phyloP scores from a whole-genome alignment of 2,329 filamentous ascomycete species.

The Trichocomaceae sp. region DNA sequence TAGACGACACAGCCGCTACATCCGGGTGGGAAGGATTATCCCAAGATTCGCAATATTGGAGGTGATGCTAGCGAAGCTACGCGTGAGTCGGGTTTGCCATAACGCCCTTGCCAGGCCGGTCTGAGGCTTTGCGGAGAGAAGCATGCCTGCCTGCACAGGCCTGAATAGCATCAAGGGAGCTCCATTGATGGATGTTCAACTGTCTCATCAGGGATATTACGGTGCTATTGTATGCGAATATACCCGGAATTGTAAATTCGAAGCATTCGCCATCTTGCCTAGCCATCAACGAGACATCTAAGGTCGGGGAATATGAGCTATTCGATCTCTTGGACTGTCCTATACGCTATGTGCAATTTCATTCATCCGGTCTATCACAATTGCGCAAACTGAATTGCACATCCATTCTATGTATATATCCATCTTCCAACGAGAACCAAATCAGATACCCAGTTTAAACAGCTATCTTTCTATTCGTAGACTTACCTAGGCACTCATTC shows the following conservation, averaged over 20 bases:
- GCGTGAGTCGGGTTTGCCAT: neutral
- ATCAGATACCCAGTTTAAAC: no score
- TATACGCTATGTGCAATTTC: no score
- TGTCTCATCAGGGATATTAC: neutral
- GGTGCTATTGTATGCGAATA: neutral
- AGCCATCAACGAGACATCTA: neutral
- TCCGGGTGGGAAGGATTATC: constrained; percentile 42
- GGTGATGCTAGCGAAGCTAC: neutral
- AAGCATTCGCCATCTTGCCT: neutral
- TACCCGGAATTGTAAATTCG: neutral
- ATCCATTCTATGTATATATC: neutral
- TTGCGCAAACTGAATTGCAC: neutral
- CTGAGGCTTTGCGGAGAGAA: neutral
- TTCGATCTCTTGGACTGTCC: no score
- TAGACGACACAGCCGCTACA: constrained; percentile 40
- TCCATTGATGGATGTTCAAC: neutral
- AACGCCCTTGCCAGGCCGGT: neutral
- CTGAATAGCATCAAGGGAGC: constrained; percentile 5
- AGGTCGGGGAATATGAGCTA: neutral
- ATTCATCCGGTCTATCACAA: no score
- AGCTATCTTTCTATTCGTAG: no score
- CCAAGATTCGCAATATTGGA: constrained; percentile 15
- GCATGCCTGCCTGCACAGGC: neutral
- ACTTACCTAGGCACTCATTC: no score
- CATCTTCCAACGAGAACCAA: neutral